phyloP scores from a whole-genome alignment of 768 basidiomycete genomes.

The Terana coerulea region DNA sequence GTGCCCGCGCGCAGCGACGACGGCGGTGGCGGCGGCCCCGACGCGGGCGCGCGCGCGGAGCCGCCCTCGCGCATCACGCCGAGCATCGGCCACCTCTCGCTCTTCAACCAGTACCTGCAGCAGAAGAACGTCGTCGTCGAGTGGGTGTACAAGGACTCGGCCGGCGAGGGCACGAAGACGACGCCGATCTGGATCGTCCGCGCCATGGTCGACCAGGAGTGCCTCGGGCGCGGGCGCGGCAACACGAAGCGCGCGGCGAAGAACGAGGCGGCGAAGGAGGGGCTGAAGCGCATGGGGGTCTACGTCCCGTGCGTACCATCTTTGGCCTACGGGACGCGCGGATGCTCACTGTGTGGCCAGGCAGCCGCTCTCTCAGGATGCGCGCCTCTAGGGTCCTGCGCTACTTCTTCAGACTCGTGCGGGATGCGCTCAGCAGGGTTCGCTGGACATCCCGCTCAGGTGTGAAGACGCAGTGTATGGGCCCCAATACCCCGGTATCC shows the following conservation, averaged over 20 bases:
- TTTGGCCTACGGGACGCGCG: not conserved
- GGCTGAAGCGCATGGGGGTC: slow-evolving; percentile 57
- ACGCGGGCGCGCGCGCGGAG: slow-evolving; percentile 13
- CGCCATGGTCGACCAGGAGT: slow-evolving; percentile 57
- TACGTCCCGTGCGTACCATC: slow-evolving; percentile 36
- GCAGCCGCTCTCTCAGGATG: slow-evolving; percentile 12
- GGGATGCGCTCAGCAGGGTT: slow-evolving; percentile 20
- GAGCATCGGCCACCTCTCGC: slow-evolving; percentile 61
- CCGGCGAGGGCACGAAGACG: slow-evolving; percentile 46
- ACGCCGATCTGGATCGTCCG: slow-evolving; percentile 75
- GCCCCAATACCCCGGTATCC: no score
- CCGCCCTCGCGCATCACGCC: slow-evolving; percentile 26
- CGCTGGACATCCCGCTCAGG: slow-evolving; percentile 51
- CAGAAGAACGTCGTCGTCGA: slow-evolving; percentile 55
- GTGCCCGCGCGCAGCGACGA: slow-evolving; percentile 21
- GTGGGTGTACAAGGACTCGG: slow-evolving; percentile 62
- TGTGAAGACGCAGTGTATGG: slow-evolving; percentile 61
- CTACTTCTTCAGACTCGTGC: slow-evolving; percentile 29
- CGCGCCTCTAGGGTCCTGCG: slow-evolving; percentile 18
- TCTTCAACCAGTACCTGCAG: slow-evolving; percentile 78
- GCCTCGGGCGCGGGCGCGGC: slow-evolving; percentile 60
- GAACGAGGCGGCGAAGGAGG: slow-evolving; percentile 79
- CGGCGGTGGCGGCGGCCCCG: slow-evolving; percentile 12
- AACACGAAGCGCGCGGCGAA: slow-evolving; percentile 76
- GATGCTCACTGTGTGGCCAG: slow-evolving; percentile 2